phyloP scores from a whole-genome alignment of 345 rosid genomes.

The Lumnitzera racemosa region DNA sequence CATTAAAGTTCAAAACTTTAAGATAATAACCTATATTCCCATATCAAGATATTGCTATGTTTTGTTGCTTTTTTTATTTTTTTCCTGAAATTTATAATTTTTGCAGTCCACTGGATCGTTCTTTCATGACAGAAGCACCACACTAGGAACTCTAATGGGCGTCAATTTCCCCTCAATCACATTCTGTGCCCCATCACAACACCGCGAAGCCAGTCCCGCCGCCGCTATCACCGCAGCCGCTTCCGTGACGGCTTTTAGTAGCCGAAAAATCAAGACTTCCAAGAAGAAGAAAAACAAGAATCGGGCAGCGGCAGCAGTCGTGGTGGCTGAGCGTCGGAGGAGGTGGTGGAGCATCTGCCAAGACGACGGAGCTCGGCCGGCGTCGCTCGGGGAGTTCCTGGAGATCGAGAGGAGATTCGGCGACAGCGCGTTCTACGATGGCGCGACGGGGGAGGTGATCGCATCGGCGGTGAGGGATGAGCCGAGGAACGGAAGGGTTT shows the following conservation, averaged over 20 bases:
- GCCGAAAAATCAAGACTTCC: conserved; percentile 10
- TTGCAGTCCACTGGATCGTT: conserved; percentile 85
- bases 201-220: conserved; percentile 22
- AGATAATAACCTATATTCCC: neutral
- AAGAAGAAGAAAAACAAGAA: conserved; percentile 26
- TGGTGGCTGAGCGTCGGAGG: conserved; percentile 32
- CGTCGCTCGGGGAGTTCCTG: conserved; percentile 80
- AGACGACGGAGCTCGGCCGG: conserved; percentile 52
- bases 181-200: conserved; percentile 53
- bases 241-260: conserved; percentile 2
- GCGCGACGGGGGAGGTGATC: conserved; percentile 52
- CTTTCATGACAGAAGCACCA: conserved; percentile 94
- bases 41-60: neutral
- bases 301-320: conserved; percentile 12
- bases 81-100: neutral
- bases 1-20: neutral
- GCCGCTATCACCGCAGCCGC: conserved; percentile 15
- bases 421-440: conserved; percentile 43
- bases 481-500: conserved; percentile 31
- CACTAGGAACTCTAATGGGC: conserved; percentile 89
- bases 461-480: conserved; percentile 35
- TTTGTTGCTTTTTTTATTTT: neutral
- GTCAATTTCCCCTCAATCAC: conserved; percentile 64
- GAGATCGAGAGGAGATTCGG: conserved; percentile 90
- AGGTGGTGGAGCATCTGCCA: conserved; percentile 90